Evolutionary conservation across 495 filamentous ascomycete species (phyloP).

Genomic region (Copromyces sp.): DNA sequence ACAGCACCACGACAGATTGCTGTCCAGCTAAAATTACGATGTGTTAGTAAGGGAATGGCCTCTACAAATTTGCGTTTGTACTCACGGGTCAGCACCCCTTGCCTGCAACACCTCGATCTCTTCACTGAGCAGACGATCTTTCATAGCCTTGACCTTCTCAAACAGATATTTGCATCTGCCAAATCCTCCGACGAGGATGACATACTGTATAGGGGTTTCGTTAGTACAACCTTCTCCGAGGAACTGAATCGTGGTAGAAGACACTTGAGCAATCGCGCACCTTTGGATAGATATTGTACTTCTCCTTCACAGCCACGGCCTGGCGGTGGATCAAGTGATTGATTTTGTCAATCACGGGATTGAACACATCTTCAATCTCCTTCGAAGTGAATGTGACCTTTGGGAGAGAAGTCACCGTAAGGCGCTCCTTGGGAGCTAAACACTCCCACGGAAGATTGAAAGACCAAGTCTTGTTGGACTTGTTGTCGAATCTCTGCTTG

Average conservation of each 20-base stretch:
- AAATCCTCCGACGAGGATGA: slow-evolving; percentile 7
- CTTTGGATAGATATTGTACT: neutral
- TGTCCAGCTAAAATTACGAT: neutral
- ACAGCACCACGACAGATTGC: slow-evolving; percentile 1
- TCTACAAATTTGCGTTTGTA: neutral
- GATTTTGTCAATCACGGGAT: neutral
- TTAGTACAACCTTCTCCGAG: neutral
- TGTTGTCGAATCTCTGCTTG: slow-evolving; percentile 6
- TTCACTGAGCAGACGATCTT: neutral
- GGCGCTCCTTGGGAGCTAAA: neutral
- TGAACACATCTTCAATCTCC: neutral
- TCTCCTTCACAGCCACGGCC: neutral
- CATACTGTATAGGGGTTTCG: neutral
- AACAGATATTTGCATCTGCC: slow-evolving; percentile 6
- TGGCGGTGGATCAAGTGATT: neutral
- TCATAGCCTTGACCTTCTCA: neutral
- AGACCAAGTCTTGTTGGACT: neutral
- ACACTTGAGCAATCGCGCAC: neutral
- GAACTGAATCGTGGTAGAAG: neutral
- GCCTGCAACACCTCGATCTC: slow-evolving; percentile 6
- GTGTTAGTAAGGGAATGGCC: neutral
- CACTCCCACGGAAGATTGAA: slow-evolving; percentile 1
- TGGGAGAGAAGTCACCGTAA: neutral
- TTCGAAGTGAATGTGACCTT: neutral
- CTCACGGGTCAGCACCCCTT: slow-evolving; percentile 1